These are phyloP conservation scores for Hygrocybe punicea DNA, from an alignment of 768 basidiomycete species.

Conservation along the genomic window DNA sequence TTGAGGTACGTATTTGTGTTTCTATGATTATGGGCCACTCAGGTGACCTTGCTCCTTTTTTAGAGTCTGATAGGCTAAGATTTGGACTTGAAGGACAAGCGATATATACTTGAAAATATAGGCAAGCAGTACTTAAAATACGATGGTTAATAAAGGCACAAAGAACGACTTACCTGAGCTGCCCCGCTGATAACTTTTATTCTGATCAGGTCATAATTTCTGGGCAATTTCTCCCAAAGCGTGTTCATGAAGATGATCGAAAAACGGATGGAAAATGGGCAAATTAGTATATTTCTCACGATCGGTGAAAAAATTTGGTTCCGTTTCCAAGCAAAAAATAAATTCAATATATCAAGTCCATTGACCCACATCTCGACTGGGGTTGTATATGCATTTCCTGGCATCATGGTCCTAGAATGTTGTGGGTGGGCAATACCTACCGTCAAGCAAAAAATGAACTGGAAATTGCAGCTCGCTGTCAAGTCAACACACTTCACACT, in stretches of 20 bases:
- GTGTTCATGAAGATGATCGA: conserved; percentile 48
- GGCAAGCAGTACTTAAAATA: too few relatives aligned
- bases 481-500: conserved; percentile 83
- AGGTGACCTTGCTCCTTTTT: too few relatives aligned
- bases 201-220: conserved; percentile 64
- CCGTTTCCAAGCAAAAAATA: conserved; percentile 38
- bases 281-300: conserved; percentile 26
- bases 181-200: conserved; percentile 75
- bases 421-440: conserved; percentile 15
- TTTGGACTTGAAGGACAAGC: too few relatives aligned
- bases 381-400: conserved; percentile 82
- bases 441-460: conserved; percentile 49
- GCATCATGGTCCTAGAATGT: conserved; percentile 56
- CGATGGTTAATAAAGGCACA: too few relatives aligned
- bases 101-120: too few relatives aligned
- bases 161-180: conserved; percentile 53
- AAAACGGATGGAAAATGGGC: conserved; percentile 22
- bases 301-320: conserved; percentile 56
- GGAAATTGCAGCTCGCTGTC: conserved; percentile 77
- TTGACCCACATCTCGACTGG: conserved; percentile 92
- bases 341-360: conserved; percentile 60
- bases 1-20: too few relatives aligned
- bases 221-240: conserved; percentile 68
- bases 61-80: too few relatives aligned
- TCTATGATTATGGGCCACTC: too few relatives aligned